A percentile compares a stretch with the other conserved stretches of the same genome.
These are phyloP conservation scores for Quercus gilva DNA, from an alignment of 306 rosid genomes.

Conservation along the genomic window DNA sequence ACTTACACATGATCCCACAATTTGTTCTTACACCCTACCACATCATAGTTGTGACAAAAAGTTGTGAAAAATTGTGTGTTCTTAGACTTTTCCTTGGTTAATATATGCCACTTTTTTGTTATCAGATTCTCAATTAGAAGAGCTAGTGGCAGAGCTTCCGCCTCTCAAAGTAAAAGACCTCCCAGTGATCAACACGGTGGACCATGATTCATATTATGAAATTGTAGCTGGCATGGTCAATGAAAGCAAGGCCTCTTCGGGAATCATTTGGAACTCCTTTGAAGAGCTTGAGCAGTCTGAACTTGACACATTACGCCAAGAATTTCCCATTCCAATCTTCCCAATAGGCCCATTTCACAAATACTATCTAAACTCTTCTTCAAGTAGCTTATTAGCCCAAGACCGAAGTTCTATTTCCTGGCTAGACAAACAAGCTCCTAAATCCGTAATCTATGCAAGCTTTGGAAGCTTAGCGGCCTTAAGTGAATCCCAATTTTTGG, in stretches of 20 bases:
- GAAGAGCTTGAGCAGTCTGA: conserved; percentile 47
- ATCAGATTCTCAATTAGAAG: conserved; percentile 32
- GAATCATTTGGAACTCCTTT: conserved; percentile 60
- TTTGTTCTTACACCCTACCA: too few relatives aligned
- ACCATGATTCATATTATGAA: conserved; percentile 15
- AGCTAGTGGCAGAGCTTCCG: conserved; percentile 40
- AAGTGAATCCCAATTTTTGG: conserved; percentile 37
- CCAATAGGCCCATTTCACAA: conserved; percentile 74
- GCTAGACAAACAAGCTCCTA: conserved; percentile 39
- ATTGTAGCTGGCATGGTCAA: conserved; percentile 14
- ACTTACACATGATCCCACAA: fast-evolving
- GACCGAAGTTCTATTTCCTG: conserved; percentile 47
- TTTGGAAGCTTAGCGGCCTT: conserved; percentile 52
- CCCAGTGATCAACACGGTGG: conserved; percentile 17
- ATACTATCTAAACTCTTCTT: conserved; percentile 19
- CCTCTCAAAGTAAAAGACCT: conserved; percentile 52
- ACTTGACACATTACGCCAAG: conserved; percentile 19
- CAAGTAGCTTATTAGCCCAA: conserved; percentile 36
- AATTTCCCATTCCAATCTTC: conserved; percentile 42
- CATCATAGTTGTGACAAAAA: fast-evolving
- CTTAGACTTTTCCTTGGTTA: too few relatives aligned
- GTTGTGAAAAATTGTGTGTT: too few relatives aligned
- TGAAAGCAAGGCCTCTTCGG: conserved; percentile 41
- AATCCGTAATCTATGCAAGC: conserved; percentile 59
- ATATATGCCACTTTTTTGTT: not conserved